These are phyloP conservation scores for Xylaria sp. DNA, from an alignment of 2,329 filamentous ascomycete species.

Conservation along the genomic window DNA sequence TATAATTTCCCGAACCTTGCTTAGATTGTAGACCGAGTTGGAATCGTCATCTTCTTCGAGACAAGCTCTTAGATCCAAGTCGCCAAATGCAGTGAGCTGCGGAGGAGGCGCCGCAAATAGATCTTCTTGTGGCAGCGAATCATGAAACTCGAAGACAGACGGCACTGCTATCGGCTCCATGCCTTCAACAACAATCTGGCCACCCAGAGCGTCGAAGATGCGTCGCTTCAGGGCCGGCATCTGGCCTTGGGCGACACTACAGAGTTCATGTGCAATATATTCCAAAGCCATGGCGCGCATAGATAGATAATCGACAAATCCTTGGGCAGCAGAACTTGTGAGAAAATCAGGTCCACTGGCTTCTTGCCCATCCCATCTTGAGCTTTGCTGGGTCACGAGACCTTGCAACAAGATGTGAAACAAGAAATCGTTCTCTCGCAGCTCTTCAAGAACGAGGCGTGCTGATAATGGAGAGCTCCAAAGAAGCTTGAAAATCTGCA, in stretches of 20 bases:
- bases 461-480: slow-evolving; percentile 87
- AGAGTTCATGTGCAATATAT: slow-evolving; percentile 87
- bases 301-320: slow-evolving; percentile 81
- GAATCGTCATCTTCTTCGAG: slow-evolving; percentile 68
- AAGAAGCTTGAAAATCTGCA: slow-evolving; percentile 81
- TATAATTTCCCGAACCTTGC: slow-evolving; percentile 79
- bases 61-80: slow-evolving; percentile 75
- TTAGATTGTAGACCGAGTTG: slow-evolving; percentile 72
- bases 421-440: slow-evolving; percentile 83
- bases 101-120: slow-evolving; percentile 65
- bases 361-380: slow-evolving; percentile 78
- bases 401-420: slow-evolving; percentile 80
- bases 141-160: slow-evolving; percentile 91
- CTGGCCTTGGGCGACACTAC: slow-evolving; percentile 76
- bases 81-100: slow-evolving; percentile 68
- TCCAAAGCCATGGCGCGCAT: slow-evolving; percentile 82
- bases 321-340: slow-evolving; percentile 71
- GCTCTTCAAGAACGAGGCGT: slow-evolving; percentile 77
- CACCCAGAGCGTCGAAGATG: slow-evolving; percentile 79
- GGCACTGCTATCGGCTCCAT: slow-evolving; percentile 74
- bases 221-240: slow-evolving; percentile 76
- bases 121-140: slow-evolving; percentile 75
- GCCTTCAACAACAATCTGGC: slow-evolving; percentile 74
- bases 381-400: slow-evolving; percentile 73
- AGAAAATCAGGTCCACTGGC: slow-evolving; percentile 74